Conservation (phyloP, 2,329 filamentous ascomycete genomes). For the Beauveria asiatica region DNA sequence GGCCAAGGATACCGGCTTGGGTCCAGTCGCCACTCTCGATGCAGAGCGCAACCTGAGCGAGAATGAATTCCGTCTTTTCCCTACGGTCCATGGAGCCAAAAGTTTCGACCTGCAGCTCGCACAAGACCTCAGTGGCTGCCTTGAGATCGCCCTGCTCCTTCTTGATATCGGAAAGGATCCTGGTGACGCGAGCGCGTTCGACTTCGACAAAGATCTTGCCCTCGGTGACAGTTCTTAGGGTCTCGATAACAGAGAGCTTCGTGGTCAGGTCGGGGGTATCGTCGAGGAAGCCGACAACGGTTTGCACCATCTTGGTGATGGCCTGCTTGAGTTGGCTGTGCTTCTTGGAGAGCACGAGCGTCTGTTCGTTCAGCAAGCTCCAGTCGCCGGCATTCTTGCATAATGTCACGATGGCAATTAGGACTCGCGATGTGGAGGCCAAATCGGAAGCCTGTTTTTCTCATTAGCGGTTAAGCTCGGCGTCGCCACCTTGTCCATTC, state of each 20-base stretch:
- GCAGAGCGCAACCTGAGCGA: conserved; percentile 88
- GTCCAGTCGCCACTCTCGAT: conserved; percentile 96
- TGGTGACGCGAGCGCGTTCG: conserved; percentile 89
- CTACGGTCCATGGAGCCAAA: conserved; percentile 96
- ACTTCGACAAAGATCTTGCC: conserved; percentile 99
- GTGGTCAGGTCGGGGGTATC: conserved; percentile 75
- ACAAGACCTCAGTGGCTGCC: conserved; percentile 84
- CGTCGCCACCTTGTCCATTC: conserved; percentile 12
- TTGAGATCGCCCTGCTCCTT: conserved; percentile 89
- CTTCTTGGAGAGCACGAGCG: conserved; percentile 94
- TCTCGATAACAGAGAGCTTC: conserved; percentile 91
- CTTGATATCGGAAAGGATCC: conserved; percentile 94
- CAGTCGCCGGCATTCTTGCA: conserved; percentile 91
- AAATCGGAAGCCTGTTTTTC: conserved; percentile 78
- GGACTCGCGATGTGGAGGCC: conserved; percentile 81
- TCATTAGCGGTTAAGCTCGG: conserved; percentile 17
- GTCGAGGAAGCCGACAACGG: conserved; percentile 85
- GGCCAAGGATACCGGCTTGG: conserved; percentile 84
- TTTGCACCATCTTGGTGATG: conserved; percentile 98
- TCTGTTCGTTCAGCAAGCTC: conserved; percentile 93
- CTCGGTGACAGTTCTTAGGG: conserved; percentile 89
- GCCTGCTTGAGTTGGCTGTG: conserved; percentile 99
- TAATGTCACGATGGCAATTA: conserved; percentile 84
- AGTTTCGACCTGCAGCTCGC: conserved; percentile 96
- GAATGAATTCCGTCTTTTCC: conserved; percentile 98